Base-by-base conservation (phyloP, 352 stramenopile species). In the Nothophytophthora sp. region DNA sequence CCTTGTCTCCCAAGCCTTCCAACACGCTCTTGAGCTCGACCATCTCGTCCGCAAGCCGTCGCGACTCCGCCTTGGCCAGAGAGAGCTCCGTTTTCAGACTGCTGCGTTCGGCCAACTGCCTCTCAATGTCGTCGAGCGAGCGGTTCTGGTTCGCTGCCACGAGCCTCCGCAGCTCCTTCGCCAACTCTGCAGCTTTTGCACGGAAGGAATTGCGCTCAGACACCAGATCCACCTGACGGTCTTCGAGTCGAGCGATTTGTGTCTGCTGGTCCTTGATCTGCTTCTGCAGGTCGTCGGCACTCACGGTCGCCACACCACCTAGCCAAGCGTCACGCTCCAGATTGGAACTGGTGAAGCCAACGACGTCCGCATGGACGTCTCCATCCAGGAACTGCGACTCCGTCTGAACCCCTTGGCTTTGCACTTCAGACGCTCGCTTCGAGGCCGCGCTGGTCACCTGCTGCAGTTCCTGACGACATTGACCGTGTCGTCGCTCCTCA, bases 151-250 rank as follows among this genome's bases (percentile, higher is more conserved):
- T 81, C 12, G 63, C 50, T 13, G 44, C 63, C 3, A 92, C 59
- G 13, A 92, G 51, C 20, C 62, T 81, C 23, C 75, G 79, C 8
- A 92, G 62, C 32, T 93, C 82, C 37, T 72, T 78, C 0, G 70
- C 69, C 23, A 93, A 39, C 22, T 88, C 76, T 1, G 38, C 34
- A 0, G 80, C 68, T 37, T 85, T 80, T 0, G 70, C 47, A 0
- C 74, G 66, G n/a, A 88, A 73, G 35, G 69, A 67, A 33, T 93
- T 93, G 1, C 82, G 70, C 47, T 91, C 80, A 0, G 68, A 58
- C 6, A 84, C 37, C 4, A 76, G 39, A 8, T 58, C 56, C 0
- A 79, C 55, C 22, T 74, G 63, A 5, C 68, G 42, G 8, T 80
- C 51, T n/a, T 84, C 37, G 2, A 86, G 48, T 15, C 59, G 51